Conservation (phyloP, 805 yeast species). For the Zygosaccharomyces kombuchaensis region DNA sequence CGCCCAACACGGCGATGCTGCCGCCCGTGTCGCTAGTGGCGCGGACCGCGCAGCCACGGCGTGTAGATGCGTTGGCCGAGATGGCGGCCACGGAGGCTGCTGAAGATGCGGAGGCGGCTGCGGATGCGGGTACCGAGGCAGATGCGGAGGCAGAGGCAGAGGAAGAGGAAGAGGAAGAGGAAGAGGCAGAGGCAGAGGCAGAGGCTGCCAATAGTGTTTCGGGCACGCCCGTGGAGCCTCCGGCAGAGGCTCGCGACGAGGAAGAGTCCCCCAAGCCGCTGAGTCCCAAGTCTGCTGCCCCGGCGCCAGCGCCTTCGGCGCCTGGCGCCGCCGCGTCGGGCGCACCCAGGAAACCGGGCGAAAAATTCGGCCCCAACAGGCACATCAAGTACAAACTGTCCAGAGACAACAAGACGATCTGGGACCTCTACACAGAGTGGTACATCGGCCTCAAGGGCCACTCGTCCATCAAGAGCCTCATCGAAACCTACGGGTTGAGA, state of each 20-base stretch:
- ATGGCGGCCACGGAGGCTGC: background rate
- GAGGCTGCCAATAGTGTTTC: no score
- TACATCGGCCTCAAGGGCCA: constrained; percentile 35
- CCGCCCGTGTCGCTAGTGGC: constrained; percentile 6
- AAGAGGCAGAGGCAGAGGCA: no score
- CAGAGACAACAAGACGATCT: constrained; percentile 36
- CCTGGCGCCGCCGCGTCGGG: background rate
- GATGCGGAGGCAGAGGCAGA: background rate
- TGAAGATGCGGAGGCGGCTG: background rate
- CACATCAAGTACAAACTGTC: constrained; percentile 35
- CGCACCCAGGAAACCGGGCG: constrained; percentile 6
- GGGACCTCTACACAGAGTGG: constrained; percentile 39
- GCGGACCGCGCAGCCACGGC: background rate
- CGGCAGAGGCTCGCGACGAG: background rate
- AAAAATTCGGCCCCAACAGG: constrained; percentile 24
- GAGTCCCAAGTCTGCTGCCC: constrained; percentile 11
- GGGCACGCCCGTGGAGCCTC: background rate
- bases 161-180: no score
- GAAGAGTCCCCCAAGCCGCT: constrained; percentile 5
- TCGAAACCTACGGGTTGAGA: constrained; percentile 36
- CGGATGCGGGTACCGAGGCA: no score
- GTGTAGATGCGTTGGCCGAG: background rate
- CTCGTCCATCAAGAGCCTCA: constrained; percentile 30
- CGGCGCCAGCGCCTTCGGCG: constrained; percentile 4
- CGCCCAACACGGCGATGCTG: constrained; percentile 8